phyloP scores from a whole-genome alignment of 306 rosid species.

The Rosa rugosa region DNA sequence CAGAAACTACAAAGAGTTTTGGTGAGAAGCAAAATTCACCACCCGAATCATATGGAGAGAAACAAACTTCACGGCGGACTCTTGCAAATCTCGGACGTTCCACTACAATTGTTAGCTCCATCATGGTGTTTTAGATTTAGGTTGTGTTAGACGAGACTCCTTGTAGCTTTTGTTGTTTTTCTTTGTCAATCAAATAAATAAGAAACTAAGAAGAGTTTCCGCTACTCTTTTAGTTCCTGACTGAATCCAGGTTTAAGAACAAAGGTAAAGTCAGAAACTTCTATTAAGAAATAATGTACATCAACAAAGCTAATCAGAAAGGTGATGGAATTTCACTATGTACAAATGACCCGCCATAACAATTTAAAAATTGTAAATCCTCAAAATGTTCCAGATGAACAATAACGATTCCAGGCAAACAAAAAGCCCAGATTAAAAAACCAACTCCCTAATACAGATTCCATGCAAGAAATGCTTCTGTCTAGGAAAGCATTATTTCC shows the following conservation, averaged over 20 bases:
- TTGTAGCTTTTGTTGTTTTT: no score
- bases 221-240: no score
- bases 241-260: not conserved
- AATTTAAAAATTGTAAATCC: not conserved
- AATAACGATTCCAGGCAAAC: not conserved
- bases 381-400: not conserved
- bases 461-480: constrained; percentile 22
- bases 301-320: not conserved
- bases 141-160: no score
- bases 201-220: not conserved
- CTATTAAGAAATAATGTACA: not conserved
- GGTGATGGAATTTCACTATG: not conserved
- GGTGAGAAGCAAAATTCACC: no score
- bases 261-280: not conserved
- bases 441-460: not conserved
- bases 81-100: no score
- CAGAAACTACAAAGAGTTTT: not conserved
- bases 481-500: constrained; percentile 26
- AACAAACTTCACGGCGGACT: no score
- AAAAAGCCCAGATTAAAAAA: not conserved
- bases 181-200: no score
- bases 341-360: constrained; percentile 4
- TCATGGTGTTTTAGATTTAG: no score
- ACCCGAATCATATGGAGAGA: no score
- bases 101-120: no score